Evolutionary conservation across 305 asterid species (phyloP), one percentile per base, ranked within the genome.

Genomic region (Fraxinus velutina): DNA sequence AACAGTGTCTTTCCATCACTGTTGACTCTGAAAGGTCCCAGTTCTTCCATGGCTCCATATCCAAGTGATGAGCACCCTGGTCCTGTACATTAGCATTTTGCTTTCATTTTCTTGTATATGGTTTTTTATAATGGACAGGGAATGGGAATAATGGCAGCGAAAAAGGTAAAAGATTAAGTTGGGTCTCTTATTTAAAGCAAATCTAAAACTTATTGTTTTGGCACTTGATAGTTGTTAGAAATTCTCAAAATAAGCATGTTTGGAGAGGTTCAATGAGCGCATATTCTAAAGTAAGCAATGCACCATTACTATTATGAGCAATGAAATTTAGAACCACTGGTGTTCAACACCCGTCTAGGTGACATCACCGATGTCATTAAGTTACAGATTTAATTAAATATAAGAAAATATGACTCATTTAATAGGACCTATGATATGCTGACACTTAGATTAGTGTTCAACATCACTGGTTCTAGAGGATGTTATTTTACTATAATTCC

Each of bases 61-160:
- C 89, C 93, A 1, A 88, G 21, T 2, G 94, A 89, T 2, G 94
- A 89, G 80, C 92, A 89, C 3, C 92, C 90, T 3, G 94, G 94
- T 9, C 94, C 92, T 88, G 81, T 70, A 32, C 1, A 21, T 44
- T 24, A 66, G 8, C 73, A 57, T 66, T 7, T 21, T 60, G 30
- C 70, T 60, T 7, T 60, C 30, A 60, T 21, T 60, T 19, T 57
- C 68, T 19, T 0, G 13, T 57, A 19, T 6, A 57, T 57, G 29
- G 12, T 50, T 50, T 50, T 50, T 15, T 47, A 47, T 60, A 60
- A 6, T 21, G 70, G 70, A 60, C 30, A 60, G 4, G 70, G 5
- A 7, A 1, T 21, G 70, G 30, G 30, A 60, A 60, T 60, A 60
- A 60, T 60, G 70, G 70, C 70, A 60, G 70, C 2, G 30, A 21